phyloP scores from a whole-genome alignment of 2,329 filamentous ascomycete genomes.

The Mycocentrospora acerina region DNA sequence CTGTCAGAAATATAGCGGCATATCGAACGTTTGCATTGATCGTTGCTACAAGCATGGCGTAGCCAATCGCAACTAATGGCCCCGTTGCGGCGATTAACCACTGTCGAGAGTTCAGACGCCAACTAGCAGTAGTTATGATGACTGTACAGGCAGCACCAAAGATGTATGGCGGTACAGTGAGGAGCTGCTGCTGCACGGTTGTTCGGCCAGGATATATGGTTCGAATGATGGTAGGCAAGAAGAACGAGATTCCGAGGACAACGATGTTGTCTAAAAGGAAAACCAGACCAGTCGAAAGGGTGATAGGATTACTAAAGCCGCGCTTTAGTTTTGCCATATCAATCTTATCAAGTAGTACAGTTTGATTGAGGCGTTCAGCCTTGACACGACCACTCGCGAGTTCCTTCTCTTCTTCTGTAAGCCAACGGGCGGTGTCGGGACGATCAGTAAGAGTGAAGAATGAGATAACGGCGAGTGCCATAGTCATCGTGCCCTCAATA shows the following conservation, averaged over 20 bases:
- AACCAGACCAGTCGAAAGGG: constrained; percentile 55
- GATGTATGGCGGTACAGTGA: constrained; percentile 67
- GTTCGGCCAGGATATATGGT: constrained; percentile 62
- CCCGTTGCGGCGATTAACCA: constrained; percentile 60
- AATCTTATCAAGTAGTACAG: constrained; percentile 62
- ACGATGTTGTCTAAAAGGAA: constrained; percentile 67
- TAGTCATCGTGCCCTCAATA: constrained; percentile 65
- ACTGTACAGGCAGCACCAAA: constrained; percentile 65
- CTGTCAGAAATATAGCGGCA: constrained; percentile 66
- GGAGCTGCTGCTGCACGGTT: constrained; percentile 63
- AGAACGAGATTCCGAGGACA: constrained; percentile 67
- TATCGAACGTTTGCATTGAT: constrained; percentile 55
- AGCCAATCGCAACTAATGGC: constrained; percentile 64
- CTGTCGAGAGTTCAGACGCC: constrained; percentile 58
- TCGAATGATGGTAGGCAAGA: constrained; percentile 65
- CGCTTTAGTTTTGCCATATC: constrained; percentile 58
- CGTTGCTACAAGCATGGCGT: constrained; percentile 66
- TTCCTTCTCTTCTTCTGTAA: constrained; percentile 62
- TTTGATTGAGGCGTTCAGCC: constrained; percentile 62
- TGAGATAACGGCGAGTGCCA: constrained; percentile 55
- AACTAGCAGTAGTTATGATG: constrained; percentile 59
- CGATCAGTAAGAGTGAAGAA: constrained; percentile 66
- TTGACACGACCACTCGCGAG: constrained; percentile 65
- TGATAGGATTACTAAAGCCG: constrained; percentile 64
- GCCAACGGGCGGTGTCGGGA: constrained; percentile 65